Base-by-base conservation (phyloP, 1,284 basidiomycete genomes). In the Peniophora sp. region DNA sequence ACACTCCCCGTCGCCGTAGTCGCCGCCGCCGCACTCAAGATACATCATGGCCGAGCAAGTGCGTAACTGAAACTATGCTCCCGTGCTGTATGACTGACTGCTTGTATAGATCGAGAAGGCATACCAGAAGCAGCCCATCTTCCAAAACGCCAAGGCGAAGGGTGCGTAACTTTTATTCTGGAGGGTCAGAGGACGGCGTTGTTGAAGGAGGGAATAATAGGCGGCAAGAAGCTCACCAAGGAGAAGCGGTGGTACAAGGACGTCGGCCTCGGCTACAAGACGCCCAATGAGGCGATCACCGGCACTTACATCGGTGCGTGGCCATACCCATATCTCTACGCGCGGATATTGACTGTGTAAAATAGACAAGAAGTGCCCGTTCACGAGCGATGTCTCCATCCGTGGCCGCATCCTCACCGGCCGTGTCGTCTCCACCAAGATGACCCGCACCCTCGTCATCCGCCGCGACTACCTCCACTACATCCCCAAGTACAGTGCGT, bases 161-260 rank as follows among this genome's bases (percentile, higher is more conserved):
- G 90, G 92, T 92, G 75, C 69, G 89, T 83, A 54, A 45, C 46
- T 55, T 50, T 39, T 56, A 47, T 38, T 16, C 50, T 23, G 24
- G n/a, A 35, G 34, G 48, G 35, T 52, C 47, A 17, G 44, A 48
- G 46, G 53, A 52, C 54, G 48, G 34, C 56, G 47, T 35, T 17
- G 19, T 41, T 41, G 27, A 41, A 41, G 38, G 19, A 8, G 6
- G 38, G 48, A 45, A 56, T 54, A 53, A 51, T 66, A 90, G 89
- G 75, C 63, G 84, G 87, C 61, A 95, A 95, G 80, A 77, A 92
- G 59, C 79, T 86, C 56, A 92, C 92, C 63, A 97, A 89, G 81
- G 89, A 93, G 62, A 96, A 89, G 83, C 81, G 97, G 70, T 99
- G 97, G 97, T 97, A 93, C 80, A 99, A 98, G 81, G 93, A 97